Evolutionary conservation across 2,329 filamentous ascomycete species (phyloP).

Genomic region (Colletotrichum cereale): DNA sequence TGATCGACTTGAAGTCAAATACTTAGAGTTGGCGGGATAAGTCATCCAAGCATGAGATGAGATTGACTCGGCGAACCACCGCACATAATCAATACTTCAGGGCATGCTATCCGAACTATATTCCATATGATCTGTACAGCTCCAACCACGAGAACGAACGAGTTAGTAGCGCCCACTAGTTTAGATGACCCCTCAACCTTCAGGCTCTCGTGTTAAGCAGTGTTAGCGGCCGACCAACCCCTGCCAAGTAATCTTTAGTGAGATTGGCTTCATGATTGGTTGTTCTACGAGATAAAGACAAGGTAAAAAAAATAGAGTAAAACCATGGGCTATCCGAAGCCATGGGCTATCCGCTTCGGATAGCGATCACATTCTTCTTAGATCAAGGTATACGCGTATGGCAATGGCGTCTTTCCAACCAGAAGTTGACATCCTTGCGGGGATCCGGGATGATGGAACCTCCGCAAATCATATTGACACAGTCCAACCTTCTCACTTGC

Average conservation of each 20-base stretch:
- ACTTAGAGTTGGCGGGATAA: not conserved
- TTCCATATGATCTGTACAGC: not conserved
- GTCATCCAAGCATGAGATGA: not conserved
- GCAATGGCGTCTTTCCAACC: slow-evolving; percentile 1
- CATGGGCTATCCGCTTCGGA: not conserved
- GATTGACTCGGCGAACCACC: too few species aligned
- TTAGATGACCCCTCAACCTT: too few species aligned
- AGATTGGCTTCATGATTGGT: not conserved
- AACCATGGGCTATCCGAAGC: not conserved
- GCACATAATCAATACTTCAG: not conserved
- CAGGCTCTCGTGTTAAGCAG: too few species aligned
- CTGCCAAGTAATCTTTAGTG: not conserved
- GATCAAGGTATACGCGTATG: too few species aligned
- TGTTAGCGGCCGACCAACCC: too few species aligned
- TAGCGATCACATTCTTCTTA: not conserved
- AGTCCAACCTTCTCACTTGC: slow-evolving; percentile 10
- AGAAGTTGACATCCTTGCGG: not conserved
- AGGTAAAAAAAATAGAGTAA: too few species aligned
- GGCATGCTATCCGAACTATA: not conserved
- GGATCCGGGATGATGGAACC: slow-evolving; percentile 1
- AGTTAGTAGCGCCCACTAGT: too few species aligned
- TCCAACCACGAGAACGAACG: accelerated
- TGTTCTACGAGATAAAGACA: not conserved
- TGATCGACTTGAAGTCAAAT: not conserved
- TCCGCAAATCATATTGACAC: slow-evolving; percentile 6